These are phyloP conservation scores for Russula lepida DNA, from an alignment of 768 basidiomycete species.

Conservation along the genomic window DNA sequence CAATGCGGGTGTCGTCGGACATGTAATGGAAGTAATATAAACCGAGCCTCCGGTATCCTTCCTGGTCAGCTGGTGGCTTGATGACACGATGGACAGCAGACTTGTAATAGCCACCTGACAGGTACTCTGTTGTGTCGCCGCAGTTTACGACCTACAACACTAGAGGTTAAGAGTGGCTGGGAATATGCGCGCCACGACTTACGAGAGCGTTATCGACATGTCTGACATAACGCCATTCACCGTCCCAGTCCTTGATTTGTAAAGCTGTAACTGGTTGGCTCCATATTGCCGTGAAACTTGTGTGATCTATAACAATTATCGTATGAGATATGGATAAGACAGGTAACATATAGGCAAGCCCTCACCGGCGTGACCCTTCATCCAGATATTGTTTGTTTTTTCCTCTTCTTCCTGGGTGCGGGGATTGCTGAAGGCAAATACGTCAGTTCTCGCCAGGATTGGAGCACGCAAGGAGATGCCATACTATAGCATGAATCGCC, in stretches of 20 bases:
- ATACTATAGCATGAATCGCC: constrained; percentile 61
- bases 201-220: constrained; percentile 33
- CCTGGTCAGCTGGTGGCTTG: constrained; percentile 32
- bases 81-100: constrained; percentile 33
- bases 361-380: constrained; percentile 33
- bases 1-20: constrained; percentile 27
- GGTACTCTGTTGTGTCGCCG: constrained; percentile 30
- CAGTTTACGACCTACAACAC: constrained; percentile 33
- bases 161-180: background rate
- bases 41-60: constrained; percentile 29
- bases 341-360: background rate
- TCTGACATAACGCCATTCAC: constrained; percentile 32
- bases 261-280: constrained; percentile 33
- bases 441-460: background rate
- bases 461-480: constrained; percentile 16
- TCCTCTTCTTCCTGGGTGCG: constrained; percentile 29
- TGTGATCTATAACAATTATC: constrained; percentile 24
- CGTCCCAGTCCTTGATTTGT: constrained; percentile 31
- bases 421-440: constrained; percentile 25
- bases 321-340: background rate
- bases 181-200: background rate
- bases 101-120: constrained; percentile 32
- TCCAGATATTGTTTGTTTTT: constrained; percentile 29
- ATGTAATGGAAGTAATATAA: constrained; percentile 31
- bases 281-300: constrained; percentile 31